Evolutionary conservation across 768 basidiomycete genomes (phyloP), one percentile per base, ranked within the genome.

Genomic region (Kwoniella heveanensis): DNA sequence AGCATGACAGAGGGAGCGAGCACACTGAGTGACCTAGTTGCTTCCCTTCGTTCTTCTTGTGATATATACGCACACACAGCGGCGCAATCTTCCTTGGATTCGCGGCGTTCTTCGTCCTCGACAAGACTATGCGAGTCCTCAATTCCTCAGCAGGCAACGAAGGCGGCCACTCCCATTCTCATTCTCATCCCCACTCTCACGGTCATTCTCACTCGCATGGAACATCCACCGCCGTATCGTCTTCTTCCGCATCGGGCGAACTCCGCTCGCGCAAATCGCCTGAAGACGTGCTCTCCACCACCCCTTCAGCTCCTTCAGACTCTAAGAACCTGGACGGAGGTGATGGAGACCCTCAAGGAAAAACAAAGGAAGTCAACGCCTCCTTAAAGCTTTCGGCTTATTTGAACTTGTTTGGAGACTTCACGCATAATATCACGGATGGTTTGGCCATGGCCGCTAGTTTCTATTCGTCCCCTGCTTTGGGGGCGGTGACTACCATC

Each of bases 361-460:
- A 32, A 52, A 57, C 36, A 13, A 47, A 60, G 37, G 54, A 57
- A 58, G 68, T 60, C 37, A 74, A 76, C 62, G 71, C 69, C 27
- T 69, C 68, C 2, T 55, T 91, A 44, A 91, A 90, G 79, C 82
- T 92, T 56, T 93, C 92, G 19, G 92, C 92, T 15, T 94, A 93
- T 79, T 85, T 95, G 54, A 95, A 95, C 81, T 83, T 94, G 57
- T 92, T 92, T 77, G 92, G 91, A 47, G 92, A 93, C 78, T 92
- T 94, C 77, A 90, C 78, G 52, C 92, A 95, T 76, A 94, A 95
- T 77, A 93, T 95, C 71, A 94, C 92, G n/a, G 92, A 95, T 82
- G 92, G 92, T 51, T 85, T 95, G 54, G 92, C 91, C 30, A 92
- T 95, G 90, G 89, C 91, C 17, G 92, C 92, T 56, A 92, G 91